Evolutionary conservation across 345 rosid species (phyloP), one percentile per base, ranked within the genome.

Genomic region (Draba incana): DNA sequence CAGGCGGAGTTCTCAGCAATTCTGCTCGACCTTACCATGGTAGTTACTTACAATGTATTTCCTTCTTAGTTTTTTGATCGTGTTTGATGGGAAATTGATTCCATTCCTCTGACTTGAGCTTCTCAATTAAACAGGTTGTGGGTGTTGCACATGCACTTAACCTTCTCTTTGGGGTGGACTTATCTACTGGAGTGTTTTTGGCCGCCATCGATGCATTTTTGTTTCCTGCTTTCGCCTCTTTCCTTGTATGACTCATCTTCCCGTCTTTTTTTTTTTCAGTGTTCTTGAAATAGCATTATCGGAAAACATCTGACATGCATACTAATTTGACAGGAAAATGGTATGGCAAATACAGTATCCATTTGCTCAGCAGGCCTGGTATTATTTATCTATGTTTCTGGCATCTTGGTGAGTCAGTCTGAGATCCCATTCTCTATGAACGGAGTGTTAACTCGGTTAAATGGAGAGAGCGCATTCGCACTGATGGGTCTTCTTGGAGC

Each of bases 401-500:
- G 97, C 65, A 87, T 92, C 64, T 79, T 95, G 48, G 31, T 80
- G 27, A 84, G 90, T 77, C 98, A 95, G 70, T 86, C 93, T 38
- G 99, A 89, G 77, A 77, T 82, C 55, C 84, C 92, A 50, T 64
- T 84, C 71, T 80, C 92, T 42, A 73, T 74, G 78, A 85, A 70
- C 70, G 90, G 86, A 70, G 58, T 80, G 71, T 77, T 74, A 48
- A 69, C 83, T 60, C 85, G 83, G 74, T 80, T 94, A 50, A 82
- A 79, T 57, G 94, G 84, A 74, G 99, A 89, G 66, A 88, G 88
- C 70, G 78, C 82, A 41, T 89, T 88, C 59, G 81, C 86, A 55
- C 54, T 95, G 71, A 95, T 92, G 96, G 84, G 97, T 84, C 97
- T 95, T 68, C 98, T 95, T 82, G 99, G 99, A 83, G 94, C 99